Base-by-base conservation (phyloP, 2,329 filamentous ascomycete species). In the Neocatenulostroma microsporum region DNA sequence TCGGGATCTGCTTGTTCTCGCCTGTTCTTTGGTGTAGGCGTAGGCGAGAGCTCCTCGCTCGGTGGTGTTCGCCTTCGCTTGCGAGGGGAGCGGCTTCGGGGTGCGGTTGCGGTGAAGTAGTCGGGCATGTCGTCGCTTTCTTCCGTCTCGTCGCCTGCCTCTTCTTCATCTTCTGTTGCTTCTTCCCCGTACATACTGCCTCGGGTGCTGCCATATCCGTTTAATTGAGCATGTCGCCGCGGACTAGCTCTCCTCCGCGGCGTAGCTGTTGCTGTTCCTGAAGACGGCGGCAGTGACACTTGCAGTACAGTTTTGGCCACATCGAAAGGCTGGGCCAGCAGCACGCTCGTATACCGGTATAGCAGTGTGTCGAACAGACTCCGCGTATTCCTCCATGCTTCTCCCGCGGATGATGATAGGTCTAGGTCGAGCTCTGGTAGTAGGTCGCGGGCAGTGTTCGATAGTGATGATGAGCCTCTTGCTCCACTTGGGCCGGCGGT, bases 261-360 rank as follows among this genome's bases (percentile, higher is more conserved):
- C 13, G 47, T 50, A 36, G 46, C 56, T 37, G 51, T 50, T 34
- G 51, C 52, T 24, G 57, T 57, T 20, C 59, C 52, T n/a, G n/a
- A n/a, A n/a, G n/a, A n/a, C 11, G 47, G 38, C 12, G 49, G 67
- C 35, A 75, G 63, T 46, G 76, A 77, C 34, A 87, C 78, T 64
- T 98, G 91, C 50, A 98, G 66, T 38, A 96, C 76, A 11, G 82
- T 91, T 72, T 95, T 96, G 55, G 89, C 87, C 40, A 95, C 88
- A 68, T 96, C 91, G 61, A 98, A 96, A 11, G 91, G 91, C 64
- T 98, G 91, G 36, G 86, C 83, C 58, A 94, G 80, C 54, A 96
- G 63, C 17, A 94, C 80, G 40, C 82, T 86, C 12, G 81, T 82
- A 65, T 98, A 98, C 58, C 91, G 89, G 80, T 88, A 93, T 61